Percentiles rank a stretch among this genome's conserved stretches.
These are phyloP conservation scores for Talaromyces liani DNA, from an alignment of 495 filamentous ascomycete species.

Conservation along the genomic window DNA sequence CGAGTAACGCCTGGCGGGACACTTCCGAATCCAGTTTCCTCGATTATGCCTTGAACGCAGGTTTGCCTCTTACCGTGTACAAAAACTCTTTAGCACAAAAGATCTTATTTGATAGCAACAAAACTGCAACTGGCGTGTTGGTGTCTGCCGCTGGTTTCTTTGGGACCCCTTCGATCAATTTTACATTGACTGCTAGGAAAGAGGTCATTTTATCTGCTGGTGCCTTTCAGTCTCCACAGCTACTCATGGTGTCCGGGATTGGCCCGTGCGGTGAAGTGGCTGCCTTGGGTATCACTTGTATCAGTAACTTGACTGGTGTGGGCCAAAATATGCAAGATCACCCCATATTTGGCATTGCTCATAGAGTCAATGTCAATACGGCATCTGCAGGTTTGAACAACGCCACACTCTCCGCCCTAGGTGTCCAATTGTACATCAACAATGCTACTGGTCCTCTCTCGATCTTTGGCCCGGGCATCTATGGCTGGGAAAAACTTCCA, in stretches of 20 bases:
- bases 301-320: constrained; percentile 36
- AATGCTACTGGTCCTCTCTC: constrained; percentile 18
- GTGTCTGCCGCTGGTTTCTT: background rate
- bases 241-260: constrained; percentile 44
- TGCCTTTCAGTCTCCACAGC: constrained; percentile 39
- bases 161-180: constrained; percentile 36
- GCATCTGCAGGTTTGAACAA: constrained; percentile 10
- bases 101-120: constrained; percentile 42
- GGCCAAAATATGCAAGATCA: constrained; percentile 45
- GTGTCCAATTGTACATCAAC: constrained; percentile 11
- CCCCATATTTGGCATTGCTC: constrained; percentile 18
- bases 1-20: constrained; percentile 14
- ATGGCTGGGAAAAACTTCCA: constrained; percentile 40
- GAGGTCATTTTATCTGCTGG: constrained; percentile 44
- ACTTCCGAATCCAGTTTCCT: constrained; percentile 32
- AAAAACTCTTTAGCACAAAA: constrained; percentile 39
- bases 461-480: constrained; percentile 20
- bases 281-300: constrained; percentile 29
- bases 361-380: constrained; percentile 19
- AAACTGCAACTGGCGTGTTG: constrained; percentile 10
- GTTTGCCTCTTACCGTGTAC: constrained; percentile 25
- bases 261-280: constrained; percentile 23
- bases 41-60: constrained; percentile 16
- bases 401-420: constrained; percentile 4
- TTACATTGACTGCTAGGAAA: constrained; percentile 30